Base-by-base conservation (phyloP, 345 rosid species). In the Eucalyptus marginata region DNA sequence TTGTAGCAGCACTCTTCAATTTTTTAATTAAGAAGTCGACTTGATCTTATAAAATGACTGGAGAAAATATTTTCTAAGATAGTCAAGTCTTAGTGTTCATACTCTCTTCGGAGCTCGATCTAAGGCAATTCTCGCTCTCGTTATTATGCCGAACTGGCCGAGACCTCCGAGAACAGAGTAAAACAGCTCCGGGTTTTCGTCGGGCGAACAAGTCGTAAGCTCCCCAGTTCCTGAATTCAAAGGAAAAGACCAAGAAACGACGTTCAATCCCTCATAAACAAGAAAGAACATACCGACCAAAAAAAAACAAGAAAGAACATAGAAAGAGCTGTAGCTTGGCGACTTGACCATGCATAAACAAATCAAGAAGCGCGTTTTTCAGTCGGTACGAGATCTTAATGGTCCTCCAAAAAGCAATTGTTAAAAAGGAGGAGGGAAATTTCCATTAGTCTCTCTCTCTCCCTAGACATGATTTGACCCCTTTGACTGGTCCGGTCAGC, bases 61-160 rank as follows among this genome's bases (percentile, higher is more conserved):
- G 13, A 40, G 46, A 71, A 71, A 18, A 71, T 36, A 18, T 36
- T 20, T 36, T 20, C 14, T 5, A 40, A 27, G 24, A 40, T 36
- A 14, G 40, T 25, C 11, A 3, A 22, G 79, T 40, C 6, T 49
- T 6, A 43, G 40, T 83, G 58, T 36, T 7, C n/a, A 46, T 94
- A 95, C 95, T 90, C 90, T 93, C 86, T 89, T 89, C 2, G 95
- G 94, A 36, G 93, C 93, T 5, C 91, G 90, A 58, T 90, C 93
- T 6, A 95, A 86, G 86, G 90, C 90, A 7, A 95, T 92, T 87
- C 96, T 91, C 47, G 96, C 96, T 68, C 96, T 89, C 22, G 95
- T 93, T 87, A 95, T 95, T 27, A 94, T 92, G 25, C 96, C 96
- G 56, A 95, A 95, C 71, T 95, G 96, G n/a, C 96, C 96, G 40